A percentile compares a stretch with the other conserved stretches of the same genome.
Conservation (phyloP, 805 yeast species). For the Candida silvatica region DNA sequence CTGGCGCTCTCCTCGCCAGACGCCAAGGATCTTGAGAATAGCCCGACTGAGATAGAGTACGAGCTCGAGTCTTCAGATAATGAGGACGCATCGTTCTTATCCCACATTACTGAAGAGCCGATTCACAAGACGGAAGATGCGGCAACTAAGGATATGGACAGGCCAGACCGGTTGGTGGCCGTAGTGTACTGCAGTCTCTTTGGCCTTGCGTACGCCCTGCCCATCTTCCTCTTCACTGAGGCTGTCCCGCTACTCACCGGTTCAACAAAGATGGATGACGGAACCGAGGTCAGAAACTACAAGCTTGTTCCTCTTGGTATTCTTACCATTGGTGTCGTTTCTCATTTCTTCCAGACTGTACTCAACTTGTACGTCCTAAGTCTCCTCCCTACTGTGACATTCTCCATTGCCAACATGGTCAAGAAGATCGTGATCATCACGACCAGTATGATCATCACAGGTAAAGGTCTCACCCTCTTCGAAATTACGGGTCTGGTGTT, state of each 20-base stretch:
- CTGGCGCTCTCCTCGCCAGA: background rate
- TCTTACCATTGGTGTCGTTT: slow-evolving; percentile 57
- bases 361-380: slow-evolving; percentile 78
- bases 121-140: background rate
- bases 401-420: slow-evolving; percentile 80
- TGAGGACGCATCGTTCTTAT: background rate
- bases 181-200: slow-evolving; percentile 68
- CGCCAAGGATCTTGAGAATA: background rate
- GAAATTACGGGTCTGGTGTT: slow-evolving; percentile 44
- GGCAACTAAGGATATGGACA: too few species aligned
- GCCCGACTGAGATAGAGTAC: background rate
- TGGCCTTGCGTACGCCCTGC: slow-evolving; percentile 65
- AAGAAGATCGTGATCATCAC: slow-evolving; percentile 81
- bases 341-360: slow-evolving; percentile 74
- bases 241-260: slow-evolving; percentile 25
- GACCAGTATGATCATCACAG: slow-evolving; percentile 62
- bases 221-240: slow-evolving; percentile 65
- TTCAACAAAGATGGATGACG: background rate
- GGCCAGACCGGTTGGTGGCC: slow-evolving; percentile 74
- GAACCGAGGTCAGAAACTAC: slow-evolving; percentile 15
- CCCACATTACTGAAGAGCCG: background rate
- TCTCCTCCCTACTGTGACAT: slow-evolving; percentile 73
- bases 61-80: background rate
- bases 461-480: slow-evolving; percentile 34
- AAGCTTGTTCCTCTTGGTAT: slow-evolving; percentile 33